A percentile compares a stretch with the other conserved stretches of the same genome.
Conservation (phyloP, 257 asterid genomes). For the Mitragyna speciosa region DNA sequence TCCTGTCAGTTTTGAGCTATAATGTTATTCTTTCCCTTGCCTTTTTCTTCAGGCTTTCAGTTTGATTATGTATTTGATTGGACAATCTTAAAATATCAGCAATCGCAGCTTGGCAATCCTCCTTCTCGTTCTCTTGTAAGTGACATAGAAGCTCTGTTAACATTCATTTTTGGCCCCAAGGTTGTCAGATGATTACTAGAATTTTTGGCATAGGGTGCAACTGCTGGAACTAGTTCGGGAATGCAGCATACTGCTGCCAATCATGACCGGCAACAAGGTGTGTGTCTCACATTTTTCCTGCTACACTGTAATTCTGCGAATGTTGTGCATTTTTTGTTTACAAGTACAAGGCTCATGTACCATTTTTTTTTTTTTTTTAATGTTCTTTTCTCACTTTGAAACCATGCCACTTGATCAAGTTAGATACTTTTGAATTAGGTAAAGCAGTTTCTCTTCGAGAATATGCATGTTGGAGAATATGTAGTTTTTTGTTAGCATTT, state of each 20-base stretch:
- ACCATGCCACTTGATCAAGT: not conserved
- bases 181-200: conserved; percentile 9
- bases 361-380: not conserved
- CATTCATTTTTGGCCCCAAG: conserved; percentile 1
- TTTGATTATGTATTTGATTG: conserved; percentile 81
- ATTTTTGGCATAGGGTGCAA: conserved; percentile 46
- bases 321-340: conserved; percentile 4
- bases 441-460: not conserved
- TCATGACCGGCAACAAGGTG: conserved; percentile 71
- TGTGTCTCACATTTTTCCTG: conserved; percentile 11
- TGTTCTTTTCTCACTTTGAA: not conserved
- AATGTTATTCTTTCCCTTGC: not conserved
- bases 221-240: conserved; percentile 67
- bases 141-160: conserved; percentile 23
- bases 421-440: not conserved
- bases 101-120: conserved; percentile 73
- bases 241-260: conserved; percentile 50
- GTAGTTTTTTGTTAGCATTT: not conserved
- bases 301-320: conserved; percentile 6
- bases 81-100: conserved; percentile 85
- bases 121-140: conserved; percentile 76
- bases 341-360: not conserved
- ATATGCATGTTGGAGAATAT: not conserved
- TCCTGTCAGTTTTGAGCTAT: not conserved
- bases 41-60: conserved; percentile 62